phyloP scores from a whole-genome alignment of 129 eudicot genomes.

The Tagetes erecta region DNA sequence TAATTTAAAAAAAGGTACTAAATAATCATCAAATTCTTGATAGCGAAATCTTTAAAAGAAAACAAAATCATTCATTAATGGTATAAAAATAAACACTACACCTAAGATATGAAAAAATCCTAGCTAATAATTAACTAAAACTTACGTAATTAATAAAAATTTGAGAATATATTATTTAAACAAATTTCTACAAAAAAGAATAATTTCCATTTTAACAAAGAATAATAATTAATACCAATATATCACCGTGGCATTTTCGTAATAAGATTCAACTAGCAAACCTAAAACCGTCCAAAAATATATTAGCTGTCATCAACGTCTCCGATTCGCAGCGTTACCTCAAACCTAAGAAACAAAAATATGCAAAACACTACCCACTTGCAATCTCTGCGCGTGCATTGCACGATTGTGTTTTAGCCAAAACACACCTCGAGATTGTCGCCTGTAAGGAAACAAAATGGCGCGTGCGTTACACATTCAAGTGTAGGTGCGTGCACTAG shows the following conservation, averaged over 20 bases:
- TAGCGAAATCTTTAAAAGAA: neutral
- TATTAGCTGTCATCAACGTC: constrained; percentile 40
- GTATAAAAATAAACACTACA: constrained; percentile 11
- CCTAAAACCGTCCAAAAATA: constrained; percentile 15
- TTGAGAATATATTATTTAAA: constrained; percentile 2
- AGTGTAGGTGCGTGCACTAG: neutral
- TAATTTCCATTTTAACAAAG: constrained; percentile 15
- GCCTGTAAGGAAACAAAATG: neutral
- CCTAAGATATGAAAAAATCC: constrained; percentile 19
- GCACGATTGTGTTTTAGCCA: neutral
- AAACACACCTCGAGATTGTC: constrained; percentile 1
- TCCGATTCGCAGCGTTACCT: constrained; percentile 42
- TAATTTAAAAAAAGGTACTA: neutral
- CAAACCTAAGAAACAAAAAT: constrained; percentile 25
- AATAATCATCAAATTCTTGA: neutral
- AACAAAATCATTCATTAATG: constrained; percentile 29
- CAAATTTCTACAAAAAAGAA: constrained; percentile 23
- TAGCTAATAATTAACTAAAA: constrained; percentile 3
- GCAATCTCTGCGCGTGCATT: constrained; percentile 10
- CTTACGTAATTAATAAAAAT: neutral
- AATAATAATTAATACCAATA: constrained; percentile 8
- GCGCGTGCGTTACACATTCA: neutral
- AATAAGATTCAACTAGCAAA: neutral
- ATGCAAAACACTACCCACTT: neutral
- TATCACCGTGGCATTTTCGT: constrained; percentile 28